A percentile compares a stretch with the other conserved stretches of the same genome.
Evolutionary conservation across 148 eudicot species (phyloP).

Genomic region (Nepenthes gracilis): DNA sequence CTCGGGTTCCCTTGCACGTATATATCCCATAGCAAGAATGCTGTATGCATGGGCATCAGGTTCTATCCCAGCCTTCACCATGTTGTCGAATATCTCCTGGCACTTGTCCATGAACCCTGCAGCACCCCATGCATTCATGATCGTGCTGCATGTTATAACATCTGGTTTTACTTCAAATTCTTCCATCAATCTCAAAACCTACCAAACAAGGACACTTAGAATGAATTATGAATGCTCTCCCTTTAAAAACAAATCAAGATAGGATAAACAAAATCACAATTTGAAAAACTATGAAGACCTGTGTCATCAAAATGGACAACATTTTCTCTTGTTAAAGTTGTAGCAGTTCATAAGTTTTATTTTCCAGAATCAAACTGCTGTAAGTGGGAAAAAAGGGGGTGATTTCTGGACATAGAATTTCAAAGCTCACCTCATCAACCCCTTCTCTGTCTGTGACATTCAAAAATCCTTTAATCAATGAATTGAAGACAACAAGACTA

Average conservation of each 20-base stretch:
- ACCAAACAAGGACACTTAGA: background rate
- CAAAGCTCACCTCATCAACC: slow-evolving; percentile 47
- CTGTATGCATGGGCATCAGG: slow-evolving; percentile 63
- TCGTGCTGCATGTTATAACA: slow-evolving; percentile 72
- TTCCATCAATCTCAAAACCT: slow-evolving; percentile 67
- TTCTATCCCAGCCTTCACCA: slow-evolving; percentile 57
- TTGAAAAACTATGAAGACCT: too few species aligned
- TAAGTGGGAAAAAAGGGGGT: background rate
- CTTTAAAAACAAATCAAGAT: too few species aligned
- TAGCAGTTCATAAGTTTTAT: too few species aligned
- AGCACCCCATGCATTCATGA: slow-evolving; percentile 77
- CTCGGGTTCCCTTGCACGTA: slow-evolving; percentile 46
- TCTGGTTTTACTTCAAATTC: slow-evolving; percentile 68
- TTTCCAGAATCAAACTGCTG: background rate
- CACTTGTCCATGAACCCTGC: slow-evolving; percentile 68
- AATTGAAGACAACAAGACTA: slow-evolving; percentile 50
- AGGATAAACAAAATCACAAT: too few species aligned
- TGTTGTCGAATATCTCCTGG: slow-evolving; percentile 60
- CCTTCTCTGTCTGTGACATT: slow-evolving; percentile 38
- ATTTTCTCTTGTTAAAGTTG: too few species aligned
- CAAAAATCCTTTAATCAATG: slow-evolving; percentile 59
- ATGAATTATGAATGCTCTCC: too few species aligned
- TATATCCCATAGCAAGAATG: slow-evolving; percentile 78
- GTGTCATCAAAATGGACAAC: too few species aligned
- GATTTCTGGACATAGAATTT: background rate